A percentile compares a stretch with the other conserved stretches of the same genome.
These are phyloP conservation scores for Citrus sinensis DNA, from an alignment of 345 rosid species.

Conservation along the genomic window DVS_A1.0 CM039163.1:3992501-3993000, in stretches of 20 bases:
- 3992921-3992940: not conserved
- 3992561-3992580: conserved; percentile 3
- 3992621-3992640: conserved; percentile 90
- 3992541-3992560: not conserved
- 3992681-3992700: conserved; percentile 80
- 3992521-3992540: not conserved
- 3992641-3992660: conserved; percentile 61
- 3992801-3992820: conserved; percentile 13
- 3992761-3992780: not conserved
- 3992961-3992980: not conserved
- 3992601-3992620: conserved; percentile 38
- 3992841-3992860: conserved; percentile 92
- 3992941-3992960: conserved; percentile 6
- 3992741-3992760: not conserved
- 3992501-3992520: not conserved
- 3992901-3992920: conserved; percentile 20
- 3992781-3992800: not conserved
- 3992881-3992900: conserved; percentile 96
- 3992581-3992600: not conserved
- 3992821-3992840: conserved; percentile 57
- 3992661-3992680: conserved; percentile 45
- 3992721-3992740: not conserved
- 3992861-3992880: conserved; percentile 82
- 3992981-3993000: not conserved
- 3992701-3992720: conserved; percentile 52